Conservation (phyloP, 169 alveolate genomes). For the Babesia sp. region DNA sequence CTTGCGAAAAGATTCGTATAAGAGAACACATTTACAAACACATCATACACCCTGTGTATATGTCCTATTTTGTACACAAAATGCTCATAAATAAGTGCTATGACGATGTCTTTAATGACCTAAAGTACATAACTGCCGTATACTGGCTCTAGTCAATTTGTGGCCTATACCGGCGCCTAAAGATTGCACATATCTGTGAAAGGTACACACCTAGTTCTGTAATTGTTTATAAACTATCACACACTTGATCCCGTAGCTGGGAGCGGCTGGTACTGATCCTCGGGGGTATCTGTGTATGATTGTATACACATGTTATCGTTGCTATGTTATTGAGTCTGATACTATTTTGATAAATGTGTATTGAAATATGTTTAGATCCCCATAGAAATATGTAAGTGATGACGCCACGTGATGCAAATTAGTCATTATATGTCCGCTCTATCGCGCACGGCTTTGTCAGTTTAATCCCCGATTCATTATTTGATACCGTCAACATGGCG, state of each 20-base stretch:
- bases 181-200: no score
- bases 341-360: no score
- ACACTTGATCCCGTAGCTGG: neutral
- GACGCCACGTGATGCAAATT: neutral
- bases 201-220: neutral
- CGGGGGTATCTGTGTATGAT: neutral
- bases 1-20: no score
- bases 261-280: neutral
- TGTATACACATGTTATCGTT: neutral
- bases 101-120: no score
- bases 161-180: no score
- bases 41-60: no score
- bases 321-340: neutral
- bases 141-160: no score
- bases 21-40: no score
- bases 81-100: no score
- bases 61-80: no score
- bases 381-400: neutral
- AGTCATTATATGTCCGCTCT: conserved; percentile 1
- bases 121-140: no score
- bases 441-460: neutral
- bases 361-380: neutral
- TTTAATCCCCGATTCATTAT: neutral
- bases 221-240: neutral
- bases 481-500: neutral